These are phyloP conservation scores for Brassica carinata DNA, from an alignment of 345 rosid genomes.

Conservation along the genomic window DNA sequence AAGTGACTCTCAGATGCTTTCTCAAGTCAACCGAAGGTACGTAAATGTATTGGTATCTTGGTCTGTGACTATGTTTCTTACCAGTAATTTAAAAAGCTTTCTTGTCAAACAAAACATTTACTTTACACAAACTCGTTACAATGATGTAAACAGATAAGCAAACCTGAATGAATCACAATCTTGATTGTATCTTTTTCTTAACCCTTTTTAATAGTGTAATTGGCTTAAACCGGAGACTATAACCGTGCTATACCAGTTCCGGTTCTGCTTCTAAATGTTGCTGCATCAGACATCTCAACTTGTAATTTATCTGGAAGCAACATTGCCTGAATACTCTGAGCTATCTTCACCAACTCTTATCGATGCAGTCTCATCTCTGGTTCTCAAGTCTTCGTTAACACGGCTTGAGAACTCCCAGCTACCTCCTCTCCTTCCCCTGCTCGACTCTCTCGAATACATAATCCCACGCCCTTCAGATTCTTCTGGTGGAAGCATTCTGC, in stretches of 20 bases:
- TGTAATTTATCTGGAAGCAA: slow-evolving; percentile 27
- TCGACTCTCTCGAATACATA: slow-evolving; percentile 49
- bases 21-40: neutral
- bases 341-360: slow-evolving; percentile 23
- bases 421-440: slow-evolving; percentile 45
- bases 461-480: slow-evolving; percentile 59
- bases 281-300: slow-evolving; percentile 23
- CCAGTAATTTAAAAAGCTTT: neutral
- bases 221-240: slow-evolving; percentile 25
- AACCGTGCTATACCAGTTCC: slow-evolving; percentile 35
- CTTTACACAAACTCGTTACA: slow-evolving; percentile 38
- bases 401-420: slow-evolving; percentile 45
- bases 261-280: slow-evolving; percentile 34
- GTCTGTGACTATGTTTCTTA: neutral
- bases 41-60: neutral
- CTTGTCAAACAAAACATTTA: slow-evolving; percentile 15
- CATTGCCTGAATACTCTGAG: slow-evolving; percentile 29
- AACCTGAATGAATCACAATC: slow-evolving; percentile 21
- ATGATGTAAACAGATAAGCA: slow-evolving; percentile 10
- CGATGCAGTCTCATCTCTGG: slow-evolving; percentile 25
- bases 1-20: neutral
- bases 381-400: slow-evolving; percentile 29
- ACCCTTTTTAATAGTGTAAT: neutral
- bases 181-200: neutral
- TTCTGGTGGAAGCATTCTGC: slow-evolving; percentile 70